A percentile compares a stretch with the other conserved stretches of the same genome.
Conservation (phyloP, 257 asterid genomes). For the Solanum okadae region DNA sequence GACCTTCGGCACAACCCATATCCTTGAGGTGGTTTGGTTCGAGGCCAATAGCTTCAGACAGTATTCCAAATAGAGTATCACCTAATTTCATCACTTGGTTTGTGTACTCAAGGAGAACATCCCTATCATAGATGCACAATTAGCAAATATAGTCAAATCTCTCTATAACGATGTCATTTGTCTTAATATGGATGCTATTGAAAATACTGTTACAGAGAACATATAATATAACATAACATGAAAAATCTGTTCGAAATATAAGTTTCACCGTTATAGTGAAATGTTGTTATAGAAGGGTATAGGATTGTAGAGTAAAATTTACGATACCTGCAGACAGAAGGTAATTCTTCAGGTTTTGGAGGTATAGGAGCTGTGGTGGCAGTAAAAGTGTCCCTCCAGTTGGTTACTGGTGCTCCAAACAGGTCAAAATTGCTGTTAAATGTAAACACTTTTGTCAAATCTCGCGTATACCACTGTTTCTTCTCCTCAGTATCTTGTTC, state of each 20-base stretch:
- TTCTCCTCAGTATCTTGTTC: slow-evolving; percentile 3
- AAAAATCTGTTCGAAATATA: background rate
- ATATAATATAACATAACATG: background rate
- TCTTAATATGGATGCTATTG: background rate
- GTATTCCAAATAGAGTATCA: background rate
- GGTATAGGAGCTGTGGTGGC: background rate
- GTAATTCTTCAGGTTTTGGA: background rate
- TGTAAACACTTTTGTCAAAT: background rate
- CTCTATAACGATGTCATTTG: background rate
- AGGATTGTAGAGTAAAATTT: background rate
- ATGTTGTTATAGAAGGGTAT: background rate
- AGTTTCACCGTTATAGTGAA: background rate
- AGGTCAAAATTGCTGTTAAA: background rate
- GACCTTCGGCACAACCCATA: slow-evolving; percentile 14
- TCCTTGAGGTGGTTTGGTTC: slow-evolving; percentile 4
- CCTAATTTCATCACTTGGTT: slow-evolving; percentile 6
- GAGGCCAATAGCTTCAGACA: slow-evolving; percentile 17
- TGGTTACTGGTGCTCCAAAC: background rate
- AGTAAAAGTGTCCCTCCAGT: background rate
- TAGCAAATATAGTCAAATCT: background rate
- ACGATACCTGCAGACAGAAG: background rate
- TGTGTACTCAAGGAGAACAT: slow-evolving; percentile 9
- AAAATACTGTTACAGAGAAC: background rate
- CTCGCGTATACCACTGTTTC: background rate
- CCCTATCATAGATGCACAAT: background rate